Evolutionary conservation across 805 yeast genomes (phyloP).

Genomic region (Candida alai): DNA sequence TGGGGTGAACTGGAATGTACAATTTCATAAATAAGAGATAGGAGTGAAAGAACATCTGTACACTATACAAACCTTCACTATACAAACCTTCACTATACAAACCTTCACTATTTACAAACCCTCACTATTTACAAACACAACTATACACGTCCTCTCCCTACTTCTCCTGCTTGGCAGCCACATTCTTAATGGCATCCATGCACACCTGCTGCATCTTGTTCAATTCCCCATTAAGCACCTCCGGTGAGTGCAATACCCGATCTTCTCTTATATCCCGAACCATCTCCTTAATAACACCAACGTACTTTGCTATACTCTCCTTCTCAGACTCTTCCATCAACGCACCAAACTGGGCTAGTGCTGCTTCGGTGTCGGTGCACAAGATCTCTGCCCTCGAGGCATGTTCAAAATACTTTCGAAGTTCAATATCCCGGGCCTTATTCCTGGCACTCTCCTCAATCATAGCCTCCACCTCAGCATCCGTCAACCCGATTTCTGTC

Average conservation of each 20-base stretch:
- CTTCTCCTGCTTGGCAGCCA: slow-evolving; percentile 33
- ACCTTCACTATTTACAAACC: slow-evolving; percentile 2
- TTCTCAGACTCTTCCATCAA: slow-evolving; percentile 49
- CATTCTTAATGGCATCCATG: slow-evolving; percentile 36
- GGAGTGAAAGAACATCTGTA: slow-evolving; percentile 1
- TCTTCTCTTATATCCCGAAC: slow-evolving; percentile 32
- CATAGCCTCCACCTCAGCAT: slow-evolving; percentile 60
- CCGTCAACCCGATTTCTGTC: slow-evolving; percentile 66
- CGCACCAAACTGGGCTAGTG: slow-evolving; percentile 65
- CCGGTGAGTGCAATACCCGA: slow-evolving; percentile 29
- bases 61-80: no score
- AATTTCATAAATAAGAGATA: no score
- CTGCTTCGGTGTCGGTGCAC: slow-evolving; percentile 84
- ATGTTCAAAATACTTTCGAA: slow-evolving; percentile 61
- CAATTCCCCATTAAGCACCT: slow-evolving; percentile 30
- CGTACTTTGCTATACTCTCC: slow-evolving; percentile 15
- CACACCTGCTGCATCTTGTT: slow-evolving; percentile 35
- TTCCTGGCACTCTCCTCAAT: slow-evolving; percentile 63
- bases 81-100: background rate
- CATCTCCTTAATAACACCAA: slow-evolving; percentile 22
- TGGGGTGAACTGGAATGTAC: no score
- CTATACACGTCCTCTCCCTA: slow-evolving; percentile 4
- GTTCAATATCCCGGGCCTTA: slow-evolving; percentile 55
- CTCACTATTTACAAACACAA: background rate
- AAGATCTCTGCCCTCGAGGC: slow-evolving; percentile 76